Evolutionary conservation across 345 rosid genomes (phyloP).

Genomic region (Acer negundo): DNA sequence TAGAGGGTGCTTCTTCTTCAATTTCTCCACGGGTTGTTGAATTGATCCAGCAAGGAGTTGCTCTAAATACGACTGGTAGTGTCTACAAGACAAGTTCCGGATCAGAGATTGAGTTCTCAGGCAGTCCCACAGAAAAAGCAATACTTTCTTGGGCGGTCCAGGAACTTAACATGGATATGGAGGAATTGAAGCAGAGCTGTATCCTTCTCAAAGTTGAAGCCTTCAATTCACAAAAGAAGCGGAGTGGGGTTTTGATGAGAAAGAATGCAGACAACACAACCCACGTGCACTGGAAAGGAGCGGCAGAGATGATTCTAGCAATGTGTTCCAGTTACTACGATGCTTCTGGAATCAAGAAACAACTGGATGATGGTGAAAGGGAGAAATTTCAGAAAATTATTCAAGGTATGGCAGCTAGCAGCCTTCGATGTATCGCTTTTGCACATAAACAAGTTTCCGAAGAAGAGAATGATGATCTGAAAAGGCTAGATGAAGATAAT

Average conservation of each 20-base stretch:
- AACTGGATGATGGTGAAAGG: conserved; percentile 35
- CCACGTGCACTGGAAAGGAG: conserved; percentile 81
- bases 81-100: conserved; percentile 36
- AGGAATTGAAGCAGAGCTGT: conserved; percentile 31
- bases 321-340: not conserved
- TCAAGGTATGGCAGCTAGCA: conserved; percentile 63
- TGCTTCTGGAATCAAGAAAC: conserved; percentile 2
- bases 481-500: conserved; percentile 41
- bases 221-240: conserved; percentile 67
- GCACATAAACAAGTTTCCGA: conserved; percentile 46
- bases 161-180: conserved; percentile 44
- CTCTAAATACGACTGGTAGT: conserved; percentile 67
- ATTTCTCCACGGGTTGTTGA: conserved; percentile 39
- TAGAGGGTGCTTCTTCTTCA: conserved; percentile 15
- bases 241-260: conserved; percentile 58
- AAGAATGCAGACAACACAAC: conserved; percentile 34
- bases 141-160: conserved; percentile 72
- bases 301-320: conserved; percentile 49
- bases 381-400: conserved; percentile 46
- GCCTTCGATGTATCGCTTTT: conserved; percentile 76
- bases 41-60: conserved; percentile 56
- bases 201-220: conserved; percentile 60
- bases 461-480: conserved; percentile 17
- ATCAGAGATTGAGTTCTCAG: conserved; percentile 48
- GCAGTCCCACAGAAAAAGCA: conserved; percentile 77